Evolutionary conservation across 2,329 filamentous ascomycete genomes (phyloP), one percentile per base, ranked within the genome.

Genomic region (Neofusicoccum ribis): DNA sequence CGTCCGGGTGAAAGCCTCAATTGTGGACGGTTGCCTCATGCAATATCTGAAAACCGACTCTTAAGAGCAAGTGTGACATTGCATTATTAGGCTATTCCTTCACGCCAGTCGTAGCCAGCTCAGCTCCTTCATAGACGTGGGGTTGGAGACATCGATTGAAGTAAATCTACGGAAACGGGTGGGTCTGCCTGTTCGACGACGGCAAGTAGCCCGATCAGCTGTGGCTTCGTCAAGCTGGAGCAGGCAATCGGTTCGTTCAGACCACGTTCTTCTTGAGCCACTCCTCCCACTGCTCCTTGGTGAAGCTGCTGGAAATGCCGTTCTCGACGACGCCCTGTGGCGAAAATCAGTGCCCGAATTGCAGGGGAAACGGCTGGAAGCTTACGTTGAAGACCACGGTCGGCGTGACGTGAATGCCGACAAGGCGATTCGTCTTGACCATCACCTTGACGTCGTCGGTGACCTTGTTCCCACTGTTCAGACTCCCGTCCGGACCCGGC

Each of bases 331-430:
- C 86, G 0, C 93, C 78, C 77, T 79, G 20, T 7, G 5, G 1
- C 15, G 34, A 17, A 4, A 20, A 17, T 61, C 5, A 66, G 41
- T 36, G 9, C 6, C 20, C 43, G 15, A 50, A 20, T 9, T 49
- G n/a, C 34, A 5, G 11, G 12, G 5, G 5, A n/a, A 49, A 3
- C 9, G 9, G 6, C 6, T 27, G 0, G 3, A 54, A 27, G 59
- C 72, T 69, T 67, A 78, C 93, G 78, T 98, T 88, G 76, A 96
- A 93, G 58, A 96, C 83, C 20, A 94, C 92, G 0, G 93, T 97
- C 1, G 94, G 94, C 47, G 92, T 94, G 46, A 97, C 92, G 81
- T 98, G 94, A 49, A 97, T 87, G 12, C 93, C 91, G 8, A 91
- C 85, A 70, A 95, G 79, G 49, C 94, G 83, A 72, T 91, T 84